Conservation (phyloP, 2,329 filamentous ascomycete genomes). For the Cephalotrichum gorgonifer region DNA sequence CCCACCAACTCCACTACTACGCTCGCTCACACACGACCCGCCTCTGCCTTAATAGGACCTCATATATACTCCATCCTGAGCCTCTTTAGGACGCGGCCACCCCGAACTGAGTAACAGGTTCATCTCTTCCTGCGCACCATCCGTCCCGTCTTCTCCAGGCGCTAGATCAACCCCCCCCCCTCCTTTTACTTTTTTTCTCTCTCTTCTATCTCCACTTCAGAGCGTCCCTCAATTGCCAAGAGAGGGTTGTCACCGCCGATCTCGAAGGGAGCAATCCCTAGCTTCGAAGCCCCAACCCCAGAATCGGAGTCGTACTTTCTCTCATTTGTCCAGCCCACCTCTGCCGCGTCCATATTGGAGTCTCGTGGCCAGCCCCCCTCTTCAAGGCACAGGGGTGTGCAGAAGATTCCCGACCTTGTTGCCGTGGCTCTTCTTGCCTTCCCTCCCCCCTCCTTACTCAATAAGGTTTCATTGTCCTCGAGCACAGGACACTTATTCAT, state of each 20-base stretch:
- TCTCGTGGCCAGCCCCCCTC: not conserved
- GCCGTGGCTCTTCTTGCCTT: not conserved
- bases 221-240: not conserved
- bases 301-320: not conserved
- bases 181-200: no score
- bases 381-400: no score
- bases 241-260: not conserved
- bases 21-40: no score
- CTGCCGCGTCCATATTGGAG: not conserved
- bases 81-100: conserved; percentile 1
- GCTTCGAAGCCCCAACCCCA: not conserved
- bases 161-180: not conserved
- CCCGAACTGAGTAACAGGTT: conserved; percentile 3
- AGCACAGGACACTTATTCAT: not conserved
- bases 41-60: not conserved
- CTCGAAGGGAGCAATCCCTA: not conserved
- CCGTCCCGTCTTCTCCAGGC: conserved; percentile 1
- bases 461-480: not conserved
- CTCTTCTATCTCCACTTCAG: not conserved
- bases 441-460: not conserved
- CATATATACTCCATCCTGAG: conserved; percentile 1
- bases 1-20: no score
- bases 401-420: not conserved
- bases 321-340: not conserved
- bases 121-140: not conserved